A percentile compares a stretch with the other conserved stretches of the same genome.
phyloP scores from a whole-genome alignment of 225 moss, liverwort and hornwort genomes.

The Pseudoscleropodium purum region DNA sequence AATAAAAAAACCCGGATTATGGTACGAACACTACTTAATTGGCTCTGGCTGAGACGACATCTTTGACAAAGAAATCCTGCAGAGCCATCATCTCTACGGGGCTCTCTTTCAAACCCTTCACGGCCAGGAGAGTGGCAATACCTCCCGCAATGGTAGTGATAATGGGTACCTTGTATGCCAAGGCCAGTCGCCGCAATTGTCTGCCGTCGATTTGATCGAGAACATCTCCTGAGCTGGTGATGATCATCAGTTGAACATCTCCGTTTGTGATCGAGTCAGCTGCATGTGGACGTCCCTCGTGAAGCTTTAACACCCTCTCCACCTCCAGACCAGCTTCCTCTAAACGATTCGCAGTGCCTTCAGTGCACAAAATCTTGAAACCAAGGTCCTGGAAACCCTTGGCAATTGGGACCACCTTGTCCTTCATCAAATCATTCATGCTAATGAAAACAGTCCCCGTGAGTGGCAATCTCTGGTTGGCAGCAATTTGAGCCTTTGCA shows the following conservation, averaged over 20 bases:
- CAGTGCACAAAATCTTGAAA: slow-evolving; percentile 70
- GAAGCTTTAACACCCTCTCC: slow-evolving; percentile 87
- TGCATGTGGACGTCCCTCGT: slow-evolving; percentile 93
- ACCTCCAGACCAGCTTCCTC: slow-evolving; percentile 56
- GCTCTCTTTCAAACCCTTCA: slow-evolving; percentile 67
- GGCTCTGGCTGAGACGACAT: slow-evolving; percentile 3
- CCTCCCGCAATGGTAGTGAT: slow-evolving; percentile 94
- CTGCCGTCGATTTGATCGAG: slow-evolving; percentile 87
- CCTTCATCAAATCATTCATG: slow-evolving; percentile 78
- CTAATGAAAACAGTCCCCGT: slow-evolving; percentile 89
- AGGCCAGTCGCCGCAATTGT: slow-evolving; percentile 73
- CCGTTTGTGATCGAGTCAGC: slow-evolving; percentile 82
- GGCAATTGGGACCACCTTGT: slow-evolving; percentile 67
- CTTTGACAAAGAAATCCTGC: slow-evolving; percentile 74
- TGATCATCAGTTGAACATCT: slow-evolving; percentile 82
- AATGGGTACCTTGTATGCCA: slow-evolving; percentile 94
- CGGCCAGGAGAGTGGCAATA: slow-evolving; percentile 69
- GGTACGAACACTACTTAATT: background rate
- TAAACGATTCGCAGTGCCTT: slow-evolving; percentile 60
- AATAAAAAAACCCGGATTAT: background rate
- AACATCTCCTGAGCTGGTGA: slow-evolving; percentile 84
- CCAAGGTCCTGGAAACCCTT: slow-evolving; percentile 78
- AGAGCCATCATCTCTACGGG: slow-evolving; percentile 81
- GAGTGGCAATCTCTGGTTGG: slow-evolving; percentile 84
- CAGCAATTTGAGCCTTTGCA: slow-evolving; percentile 95